Base-by-base conservation (phyloP, 345 rosid species). In the Bruguiera parviflora region DNA sequence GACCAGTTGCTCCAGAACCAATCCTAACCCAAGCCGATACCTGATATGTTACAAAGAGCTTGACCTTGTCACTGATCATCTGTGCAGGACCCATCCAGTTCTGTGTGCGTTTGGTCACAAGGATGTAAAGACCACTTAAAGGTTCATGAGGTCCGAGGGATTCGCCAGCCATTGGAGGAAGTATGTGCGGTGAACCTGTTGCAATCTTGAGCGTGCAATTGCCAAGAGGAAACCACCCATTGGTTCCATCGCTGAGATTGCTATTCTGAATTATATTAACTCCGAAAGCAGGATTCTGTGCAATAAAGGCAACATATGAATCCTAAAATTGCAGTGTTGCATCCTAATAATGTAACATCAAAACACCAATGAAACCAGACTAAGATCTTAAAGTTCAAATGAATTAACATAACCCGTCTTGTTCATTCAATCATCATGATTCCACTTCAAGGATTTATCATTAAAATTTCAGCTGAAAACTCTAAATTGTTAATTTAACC, bases 81-180 rank as follows among this genome's bases (percentile, higher is more conserved):
- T 94, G 98, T 57, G 96, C 97, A 58, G 98, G 98, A 56, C 98
- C 98, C 97, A 94, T 94, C 98, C 97, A 94, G 60, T 79, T 91
- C 66, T 89, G 92, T 10, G 97, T 84, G 39, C 98, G 86, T 73
- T 85, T 90, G 55, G 92, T 84, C 53, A 77, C 90, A 0, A 81
- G 86, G 67, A 94, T 89, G 77, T 77, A 87, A 47, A 77, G 90
- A 33, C 98, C 97, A 49, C 96, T 88, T 58, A 91, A 75, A 63
- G 94, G 88, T 58, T 53, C 88, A 64, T 87, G 79, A 64, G 78
- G 71, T 67, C 87, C 92, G 57, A 92, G 89, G 63, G 96, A 86
- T 64, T 84, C 88, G 75, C 89, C 88, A 3, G 94, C 98, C 88
- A 87, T 71, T 13, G 94, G 91, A 68, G 99, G 97, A 65, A 89